Conservation (phyloP, 2,329 filamentous ascomycete species). For the Diaporthe citriasiana region DNA sequence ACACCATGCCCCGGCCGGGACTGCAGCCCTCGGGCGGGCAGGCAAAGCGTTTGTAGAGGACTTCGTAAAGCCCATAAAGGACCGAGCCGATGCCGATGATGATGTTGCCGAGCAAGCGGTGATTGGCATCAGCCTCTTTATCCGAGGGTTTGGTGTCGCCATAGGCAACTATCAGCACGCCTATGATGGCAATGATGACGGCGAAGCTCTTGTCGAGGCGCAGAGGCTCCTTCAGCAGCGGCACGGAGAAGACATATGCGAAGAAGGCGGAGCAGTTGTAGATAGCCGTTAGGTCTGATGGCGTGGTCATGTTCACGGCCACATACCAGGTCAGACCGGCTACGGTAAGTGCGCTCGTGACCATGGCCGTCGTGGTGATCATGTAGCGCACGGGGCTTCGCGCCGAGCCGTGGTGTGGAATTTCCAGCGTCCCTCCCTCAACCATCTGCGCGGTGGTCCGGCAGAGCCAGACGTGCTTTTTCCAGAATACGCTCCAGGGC, state of each 20-base stretch:
- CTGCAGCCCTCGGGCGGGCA: slow-evolving; percentile 92
- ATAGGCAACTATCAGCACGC: slow-evolving; percentile 95
- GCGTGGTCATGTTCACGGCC: slow-evolving; percentile 92
- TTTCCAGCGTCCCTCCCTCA: slow-evolving; percentile 80
- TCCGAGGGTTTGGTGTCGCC: slow-evolving; percentile 74
- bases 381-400: slow-evolving; percentile 75
- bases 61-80: slow-evolving; percentile 96
- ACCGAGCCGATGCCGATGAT: slow-evolving; percentile 93
- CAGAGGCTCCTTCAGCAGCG: slow-evolving; percentile 86
- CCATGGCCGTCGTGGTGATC: slow-evolving; percentile 80
- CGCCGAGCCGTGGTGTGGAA: slow-evolving; percentile 61
- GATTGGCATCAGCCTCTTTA: slow-evolving; percentile 61
- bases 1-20: slow-evolving; percentile 91
- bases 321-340: slow-evolving; percentile 97
- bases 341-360: slow-evolving; percentile 89
- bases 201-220: slow-evolving; percentile 88
- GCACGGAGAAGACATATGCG: slow-evolving; percentile 96
- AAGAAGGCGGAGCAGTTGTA: slow-evolving; percentile 99
- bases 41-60: slow-evolving; percentile 92
- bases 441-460: slow-evolving; percentile 82
- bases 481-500: slow-evolving; percentile 90
- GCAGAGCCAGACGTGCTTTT: slow-evolving; percentile 67
- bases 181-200: slow-evolving; percentile 87
- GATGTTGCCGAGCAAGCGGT: slow-evolving; percentile 86
- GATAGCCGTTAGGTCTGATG: slow-evolving; percentile 94